These are phyloP conservation scores for Micromonas commoda DNA, from an alignment of 139 green algal genomes.

Conservation along the genomic window DNA sequence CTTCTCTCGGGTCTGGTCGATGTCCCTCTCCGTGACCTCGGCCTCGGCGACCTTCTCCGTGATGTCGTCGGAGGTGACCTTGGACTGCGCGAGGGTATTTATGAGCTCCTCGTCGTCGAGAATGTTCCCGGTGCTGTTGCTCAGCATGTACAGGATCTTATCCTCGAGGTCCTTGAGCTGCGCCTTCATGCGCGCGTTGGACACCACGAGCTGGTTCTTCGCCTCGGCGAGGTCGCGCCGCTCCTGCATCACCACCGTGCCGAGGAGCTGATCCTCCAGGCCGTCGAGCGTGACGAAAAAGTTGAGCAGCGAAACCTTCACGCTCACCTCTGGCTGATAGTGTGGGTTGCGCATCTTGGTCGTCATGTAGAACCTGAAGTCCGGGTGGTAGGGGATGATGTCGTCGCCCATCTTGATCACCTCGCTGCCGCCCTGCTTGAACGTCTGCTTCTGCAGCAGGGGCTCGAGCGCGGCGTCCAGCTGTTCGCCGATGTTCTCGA, in stretches of 20 bases:
- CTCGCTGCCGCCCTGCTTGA: slow-evolving; percentile 68
- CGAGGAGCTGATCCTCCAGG: slow-evolving; percentile 70
- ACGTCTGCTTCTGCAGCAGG: slow-evolving; percentile 66
- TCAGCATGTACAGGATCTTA: slow-evolving; percentile 42
- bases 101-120: slow-evolving; percentile 76
- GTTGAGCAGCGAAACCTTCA: slow-evolving; percentile 69
- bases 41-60: slow-evolving; percentile 58
- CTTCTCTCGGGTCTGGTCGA: slow-evolving; percentile 62
- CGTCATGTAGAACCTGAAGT: slow-evolving; percentile 79
- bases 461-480: slow-evolving; percentile 71
- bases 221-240: slow-evolving; percentile 55
- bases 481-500: slow-evolving; percentile 64
- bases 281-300: slow-evolving; percentile 64
- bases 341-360: slow-evolving; percentile 69
- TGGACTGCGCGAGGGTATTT: slow-evolving; percentile 64
- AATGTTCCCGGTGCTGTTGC: slow-evolving; percentile 54
- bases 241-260: slow-evolving; percentile 61
- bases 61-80: slow-evolving; percentile 67
- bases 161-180: slow-evolving; percentile 74
- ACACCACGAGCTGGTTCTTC: slow-evolving; percentile 66
- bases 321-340: slow-evolving; percentile 61
- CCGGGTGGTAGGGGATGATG: slow-evolving; percentile 73
- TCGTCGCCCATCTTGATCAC: slow-evolving; percentile 79
- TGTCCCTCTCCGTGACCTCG: slow-evolving; percentile 60
- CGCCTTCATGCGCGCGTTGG: slow-evolving; percentile 76